Evolutionary conservation across 306 rosid species (phyloP).

Genomic region (Argentina anserina): DNA sequence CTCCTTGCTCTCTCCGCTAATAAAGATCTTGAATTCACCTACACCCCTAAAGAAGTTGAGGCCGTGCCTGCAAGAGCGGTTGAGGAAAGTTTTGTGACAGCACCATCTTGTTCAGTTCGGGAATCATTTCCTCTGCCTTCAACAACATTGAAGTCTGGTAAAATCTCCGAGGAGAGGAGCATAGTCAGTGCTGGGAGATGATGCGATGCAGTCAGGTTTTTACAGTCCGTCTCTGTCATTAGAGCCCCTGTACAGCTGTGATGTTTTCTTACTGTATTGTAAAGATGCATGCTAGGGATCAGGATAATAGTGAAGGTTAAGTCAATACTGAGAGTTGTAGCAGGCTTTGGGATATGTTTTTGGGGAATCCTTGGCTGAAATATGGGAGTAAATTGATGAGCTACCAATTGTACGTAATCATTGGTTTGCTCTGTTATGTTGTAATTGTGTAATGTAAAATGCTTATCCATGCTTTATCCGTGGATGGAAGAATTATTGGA

Average conservation of each 20-base stretch:
- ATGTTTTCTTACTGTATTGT: slow-evolving; percentile 17
- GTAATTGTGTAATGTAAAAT: not conserved
- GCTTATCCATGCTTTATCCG: not conserved
- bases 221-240: not conserved
- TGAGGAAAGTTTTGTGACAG: slow-evolving; percentile 19
- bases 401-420: not conserved
- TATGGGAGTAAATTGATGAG: not conserved
- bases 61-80: slow-evolving; percentile 22
- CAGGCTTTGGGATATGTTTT: not conserved
- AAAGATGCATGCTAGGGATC: not conserved
- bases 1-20: slow-evolving; percentile 76
- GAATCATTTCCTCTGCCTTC: slow-evolving; percentile 33
- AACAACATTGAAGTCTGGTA: slow-evolving; percentile 24
- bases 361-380: not conserved
- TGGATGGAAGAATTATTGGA: not conserved
- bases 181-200: slow-evolving; percentile 47
- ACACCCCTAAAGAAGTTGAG: slow-evolving; percentile 51
- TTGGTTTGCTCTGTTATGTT: not conserved
- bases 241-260: slow-evolving; percentile 38
- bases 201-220: slow-evolving; percentile 16
- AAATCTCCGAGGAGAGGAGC: slow-evolving; percentile 35
- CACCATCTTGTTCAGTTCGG: slow-evolving; percentile 14
- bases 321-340: not conserved
- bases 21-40: slow-evolving; percentile 60
- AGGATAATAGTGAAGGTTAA: slow-evolving; percentile 24